A percentile compares a stretch with the other conserved stretches of the same genome.
Conservation (phyloP, 192 early-diverging fungal species). For the Coemansia sp. region DNA sequence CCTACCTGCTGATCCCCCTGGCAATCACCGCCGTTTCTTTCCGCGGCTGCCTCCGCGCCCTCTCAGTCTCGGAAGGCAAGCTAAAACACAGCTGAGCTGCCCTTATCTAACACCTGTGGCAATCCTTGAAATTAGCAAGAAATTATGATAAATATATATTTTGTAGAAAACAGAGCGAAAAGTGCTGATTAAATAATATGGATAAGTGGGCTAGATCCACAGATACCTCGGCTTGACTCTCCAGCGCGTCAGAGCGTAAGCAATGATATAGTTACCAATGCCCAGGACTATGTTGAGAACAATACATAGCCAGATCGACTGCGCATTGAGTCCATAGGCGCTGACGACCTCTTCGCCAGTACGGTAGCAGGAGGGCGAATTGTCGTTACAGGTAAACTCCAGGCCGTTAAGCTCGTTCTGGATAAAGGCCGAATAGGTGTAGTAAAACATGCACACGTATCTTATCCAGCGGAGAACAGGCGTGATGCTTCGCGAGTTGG, state of each 20-base stretch:
- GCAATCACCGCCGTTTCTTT: constrained; percentile 54
- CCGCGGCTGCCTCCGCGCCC: constrained; percentile 15
- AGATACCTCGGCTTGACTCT: constrained; percentile 12
- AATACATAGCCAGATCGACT: constrained; percentile 3
- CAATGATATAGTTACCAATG: constrained; percentile 6
- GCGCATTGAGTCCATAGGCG: constrained; percentile 2
- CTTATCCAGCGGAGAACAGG: constrained; percentile 26
- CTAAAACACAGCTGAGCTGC: constrained; percentile 8
- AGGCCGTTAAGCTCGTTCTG: constrained; percentile 27
- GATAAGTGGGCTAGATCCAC: constrained; percentile 5
- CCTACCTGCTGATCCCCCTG: constrained; percentile 67
- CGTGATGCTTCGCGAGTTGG: constrained; percentile 15
- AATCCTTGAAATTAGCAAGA: no score
- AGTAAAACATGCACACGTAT: constrained; percentile 16
- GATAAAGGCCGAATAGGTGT: constrained; percentile 12
- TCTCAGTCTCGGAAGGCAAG: constrained; percentile 2
- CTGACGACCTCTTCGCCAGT: constrained; percentile 11
- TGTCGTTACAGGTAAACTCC: constrained; percentile 7
- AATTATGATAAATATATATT: no score
- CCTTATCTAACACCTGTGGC: no score
- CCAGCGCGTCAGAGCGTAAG: constrained; percentile 10
- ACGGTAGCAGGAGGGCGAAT: constrained; percentile 7
- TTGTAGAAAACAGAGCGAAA: neutral
- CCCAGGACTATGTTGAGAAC: constrained; percentile 10
- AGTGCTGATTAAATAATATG: neutral